Conservation (phyloP, 176 grass and related monocot genomes). For the Puccinellia tenuiflora region DNA sequence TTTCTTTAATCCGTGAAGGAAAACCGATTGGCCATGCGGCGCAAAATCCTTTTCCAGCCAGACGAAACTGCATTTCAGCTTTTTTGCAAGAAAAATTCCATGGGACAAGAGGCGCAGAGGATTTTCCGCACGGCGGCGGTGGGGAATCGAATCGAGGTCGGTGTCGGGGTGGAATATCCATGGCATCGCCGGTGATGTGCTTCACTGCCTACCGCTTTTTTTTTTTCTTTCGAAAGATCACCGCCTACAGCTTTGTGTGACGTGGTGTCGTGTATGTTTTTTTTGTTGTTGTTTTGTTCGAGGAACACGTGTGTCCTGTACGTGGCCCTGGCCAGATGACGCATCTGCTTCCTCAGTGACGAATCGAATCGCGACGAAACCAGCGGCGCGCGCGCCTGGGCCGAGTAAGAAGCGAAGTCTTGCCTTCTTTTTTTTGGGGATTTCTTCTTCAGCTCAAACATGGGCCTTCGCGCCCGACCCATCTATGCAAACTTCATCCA, state of each 20-base stretch:
- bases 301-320: not conserved
- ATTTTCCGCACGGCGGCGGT: not conserved
- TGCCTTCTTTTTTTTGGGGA: too few species aligned
- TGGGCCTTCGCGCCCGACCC: not conserved
- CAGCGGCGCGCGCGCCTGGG: not conserved
- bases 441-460: too few species aligned
- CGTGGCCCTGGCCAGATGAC: not conserved
- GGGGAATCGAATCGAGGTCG: not conserved
- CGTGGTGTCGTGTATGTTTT: too few species aligned
- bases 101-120: not conserved
- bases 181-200: conserved; percentile 2
- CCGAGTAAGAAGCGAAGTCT: not conserved
- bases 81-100: not conserved
- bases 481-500: not conserved
- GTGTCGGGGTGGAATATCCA: conserved; percentile 17
- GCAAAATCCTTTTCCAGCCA: not conserved
- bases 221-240: too few species aligned
- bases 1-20: not conserved
- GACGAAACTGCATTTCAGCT: not conserved
- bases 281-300: too few species aligned
- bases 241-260: too few species aligned
- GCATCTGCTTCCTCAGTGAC: too few species aligned
- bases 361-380: too few species aligned
- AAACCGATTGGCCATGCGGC: not conserved
- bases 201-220: not conserved